Evolutionary conservation across 192 early-diverging fungal genomes (phyloP).

Genomic region (Spizellomyces punctatus): DNA sequence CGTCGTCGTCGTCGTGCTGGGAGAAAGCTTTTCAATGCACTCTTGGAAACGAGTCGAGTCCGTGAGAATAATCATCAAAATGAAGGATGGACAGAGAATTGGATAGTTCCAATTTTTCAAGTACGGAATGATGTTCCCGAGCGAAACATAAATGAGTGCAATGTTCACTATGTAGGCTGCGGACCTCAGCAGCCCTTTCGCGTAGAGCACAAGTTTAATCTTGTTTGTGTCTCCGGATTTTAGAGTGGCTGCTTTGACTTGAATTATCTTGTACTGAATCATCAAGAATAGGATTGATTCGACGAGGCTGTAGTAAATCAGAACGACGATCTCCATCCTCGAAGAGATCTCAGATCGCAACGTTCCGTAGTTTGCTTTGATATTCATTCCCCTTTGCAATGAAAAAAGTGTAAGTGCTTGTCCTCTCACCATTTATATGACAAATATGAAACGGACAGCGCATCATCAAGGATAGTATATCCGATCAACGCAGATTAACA

Average conservation of each 20-base stretch:
- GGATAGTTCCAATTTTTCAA: constrained; percentile 6
- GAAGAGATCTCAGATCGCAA: background rate
- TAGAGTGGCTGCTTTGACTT: background rate
- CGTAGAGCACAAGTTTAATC: background rate
- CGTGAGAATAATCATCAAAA: constrained; percentile 10
- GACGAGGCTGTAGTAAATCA: constrained; percentile 16
- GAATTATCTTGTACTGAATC: constrained; percentile 13
- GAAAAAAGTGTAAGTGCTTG: too few relatives aligned
- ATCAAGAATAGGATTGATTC: constrained; percentile 8
- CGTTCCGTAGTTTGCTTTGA: constrained; percentile 15
- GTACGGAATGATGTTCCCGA: constrained; percentile 12
- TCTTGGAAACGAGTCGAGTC: constrained; percentile 10
- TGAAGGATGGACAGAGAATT: background rate
- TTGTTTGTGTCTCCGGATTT: background rate
- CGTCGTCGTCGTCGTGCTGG: too few relatives aligned
- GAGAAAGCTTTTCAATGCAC: constrained; percentile 8
- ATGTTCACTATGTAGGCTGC: constrained; percentile 5
- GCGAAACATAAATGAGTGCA: background rate
- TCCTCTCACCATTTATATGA: too few relatives aligned
- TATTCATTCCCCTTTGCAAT: background rate
- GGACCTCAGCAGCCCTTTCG: background rate
- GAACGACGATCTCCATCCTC: constrained; percentile 6
- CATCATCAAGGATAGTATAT: too few relatives aligned
- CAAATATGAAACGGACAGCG: too few relatives aligned
- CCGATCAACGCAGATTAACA: too few relatives aligned